Conservation (phyloP, 169 alveolate species). For the Plasmodium ovale region DNA sequence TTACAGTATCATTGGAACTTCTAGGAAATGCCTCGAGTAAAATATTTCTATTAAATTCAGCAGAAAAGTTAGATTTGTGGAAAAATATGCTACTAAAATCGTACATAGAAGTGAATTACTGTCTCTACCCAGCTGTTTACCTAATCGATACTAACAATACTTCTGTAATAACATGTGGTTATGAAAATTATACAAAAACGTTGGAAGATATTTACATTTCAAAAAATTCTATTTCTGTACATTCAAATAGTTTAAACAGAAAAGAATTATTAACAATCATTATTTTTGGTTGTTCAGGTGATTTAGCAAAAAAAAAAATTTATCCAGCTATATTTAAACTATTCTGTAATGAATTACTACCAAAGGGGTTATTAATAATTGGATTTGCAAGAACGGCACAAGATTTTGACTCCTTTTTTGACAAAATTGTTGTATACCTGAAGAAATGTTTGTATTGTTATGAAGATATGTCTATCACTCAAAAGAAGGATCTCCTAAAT, state of each 20-base stretch:
- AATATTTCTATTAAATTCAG: slow-evolving; percentile 75
- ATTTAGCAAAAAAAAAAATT: slow-evolving; percentile 82
- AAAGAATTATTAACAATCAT: slow-evolving; percentile 72
- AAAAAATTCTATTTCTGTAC: slow-evolving; percentile 30
- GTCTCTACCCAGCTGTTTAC: slow-evolving; percentile 50
- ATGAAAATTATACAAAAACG: slow-evolving; percentile 39
- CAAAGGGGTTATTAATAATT: slow-evolving; percentile 78
- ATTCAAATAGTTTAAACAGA: slow-evolving; percentile 12
- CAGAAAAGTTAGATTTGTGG: slow-evolving; percentile 80
- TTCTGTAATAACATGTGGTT: slow-evolving; percentile 59
- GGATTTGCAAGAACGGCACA: slow-evolving; percentile 74
- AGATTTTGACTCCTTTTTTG: slow-evolving; percentile 44
- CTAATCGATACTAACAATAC: slow-evolving; percentile 42
- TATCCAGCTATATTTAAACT: slow-evolving; percentile 83
- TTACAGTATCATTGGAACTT: slow-evolving; percentile 78
- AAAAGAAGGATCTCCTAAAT: slow-evolving; percentile 66
- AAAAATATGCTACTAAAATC: slow-evolving; percentile 56
- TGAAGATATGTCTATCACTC: slow-evolving; percentile 59
- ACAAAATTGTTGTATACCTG: slow-evolving; percentile 65
- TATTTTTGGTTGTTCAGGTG: slow-evolving; percentile 83
- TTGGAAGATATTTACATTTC: slow-evolving; percentile 68
- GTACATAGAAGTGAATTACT: slow-evolving; percentile 36
- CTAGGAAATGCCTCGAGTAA: slow-evolving; percentile 78
- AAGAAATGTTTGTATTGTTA: slow-evolving; percentile 62
- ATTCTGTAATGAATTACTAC: slow-evolving; percentile 82